phyloP scores from a whole-genome alignment of 257 asterid genomes.

The Fraxinus quadrangulata region DNA sequence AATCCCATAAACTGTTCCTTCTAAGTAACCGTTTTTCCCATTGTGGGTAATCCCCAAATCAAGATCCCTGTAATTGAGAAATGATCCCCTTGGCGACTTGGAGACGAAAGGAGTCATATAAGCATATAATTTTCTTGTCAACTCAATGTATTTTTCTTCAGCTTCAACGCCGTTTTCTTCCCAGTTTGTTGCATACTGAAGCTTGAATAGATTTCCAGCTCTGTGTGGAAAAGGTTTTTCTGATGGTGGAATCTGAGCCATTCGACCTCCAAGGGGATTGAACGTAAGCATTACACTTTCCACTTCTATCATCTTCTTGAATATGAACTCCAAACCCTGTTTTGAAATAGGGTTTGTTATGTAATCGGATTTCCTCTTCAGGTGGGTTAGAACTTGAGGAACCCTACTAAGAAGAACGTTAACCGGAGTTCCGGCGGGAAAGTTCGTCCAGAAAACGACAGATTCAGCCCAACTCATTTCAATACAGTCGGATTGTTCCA shows the following conservation, averaged over 20 bases:
- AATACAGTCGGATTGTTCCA: conserved; percentile 18
- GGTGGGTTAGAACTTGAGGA: conserved; percentile 12
- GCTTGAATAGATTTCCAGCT: conserved; percentile 14
- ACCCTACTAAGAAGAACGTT: conserved; percentile 27
- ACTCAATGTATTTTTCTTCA: neutral
- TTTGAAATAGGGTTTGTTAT: conserved; percentile 31
- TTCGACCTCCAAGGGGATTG: conserved; percentile 25
- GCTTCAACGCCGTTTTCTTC: neutral
- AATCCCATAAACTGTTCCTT: neutral
- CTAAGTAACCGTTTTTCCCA: neutral
- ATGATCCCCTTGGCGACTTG: conserved; percentile 17
- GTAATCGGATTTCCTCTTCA: conserved; percentile 44
- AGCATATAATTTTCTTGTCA: conserved; percentile 1
- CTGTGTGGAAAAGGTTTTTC: conserved; percentile 18
- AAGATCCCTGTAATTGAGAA: conserved; percentile 20
- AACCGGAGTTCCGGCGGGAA: conserved; percentile 23
- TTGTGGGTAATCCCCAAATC: conserved; percentile 4
- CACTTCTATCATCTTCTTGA: conserved; percentile 38
- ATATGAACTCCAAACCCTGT: conserved; percentile 32
- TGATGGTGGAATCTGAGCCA: conserved; percentile 17
- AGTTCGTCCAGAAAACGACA: conserved; percentile 24
- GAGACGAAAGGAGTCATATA: conserved; percentile 22
- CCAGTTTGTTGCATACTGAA: conserved; percentile 24
- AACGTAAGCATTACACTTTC: conserved; percentile 1
- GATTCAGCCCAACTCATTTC: conserved; percentile 44